Percentiles rank a stretch among this genome's conserved stretches.
Conservation (phyloP, 2,329 filamentous ascomycete species). For the Ceratocystis alfenasii region DNA sequence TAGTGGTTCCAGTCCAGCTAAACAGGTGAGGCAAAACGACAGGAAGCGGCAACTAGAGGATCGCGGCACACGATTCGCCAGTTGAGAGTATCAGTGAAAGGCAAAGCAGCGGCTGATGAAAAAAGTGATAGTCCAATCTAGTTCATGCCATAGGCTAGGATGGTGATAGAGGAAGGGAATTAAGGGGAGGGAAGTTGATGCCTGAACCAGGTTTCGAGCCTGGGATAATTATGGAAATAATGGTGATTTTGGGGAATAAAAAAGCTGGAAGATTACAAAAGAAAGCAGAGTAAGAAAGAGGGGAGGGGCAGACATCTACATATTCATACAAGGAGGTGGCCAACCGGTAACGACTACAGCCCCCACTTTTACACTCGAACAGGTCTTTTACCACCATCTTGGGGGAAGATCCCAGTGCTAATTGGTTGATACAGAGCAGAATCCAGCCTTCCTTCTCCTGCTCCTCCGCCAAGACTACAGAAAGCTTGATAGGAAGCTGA, state of each 20-base stretch:
- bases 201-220: neutral
- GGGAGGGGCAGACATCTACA: neutral
- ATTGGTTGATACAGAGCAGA: neutral
- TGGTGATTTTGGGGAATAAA: neutral
- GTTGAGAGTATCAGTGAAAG: neutral
- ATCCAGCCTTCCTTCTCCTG: neutral
- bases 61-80: neutral
- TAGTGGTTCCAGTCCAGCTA: neutral
- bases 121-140: neutral
- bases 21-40: neutral
- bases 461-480: neutral
- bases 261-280: neutral
- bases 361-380: neutral
- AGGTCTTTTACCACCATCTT: neutral
- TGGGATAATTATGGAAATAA: neutral
- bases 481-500: neutral
- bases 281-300: neutral
- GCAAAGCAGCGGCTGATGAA: slow-evolving; percentile 1
- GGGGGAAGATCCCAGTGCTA: neutral
- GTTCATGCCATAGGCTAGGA: neutral
- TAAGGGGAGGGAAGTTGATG: neutral
- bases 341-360: neutral
- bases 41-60: neutral
- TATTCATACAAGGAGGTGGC: neutral
- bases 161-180: neutral